Conservation (phyloP, 2,329 filamentous ascomycete genomes). For the Cephalotrichum gorgonifer region DNA sequence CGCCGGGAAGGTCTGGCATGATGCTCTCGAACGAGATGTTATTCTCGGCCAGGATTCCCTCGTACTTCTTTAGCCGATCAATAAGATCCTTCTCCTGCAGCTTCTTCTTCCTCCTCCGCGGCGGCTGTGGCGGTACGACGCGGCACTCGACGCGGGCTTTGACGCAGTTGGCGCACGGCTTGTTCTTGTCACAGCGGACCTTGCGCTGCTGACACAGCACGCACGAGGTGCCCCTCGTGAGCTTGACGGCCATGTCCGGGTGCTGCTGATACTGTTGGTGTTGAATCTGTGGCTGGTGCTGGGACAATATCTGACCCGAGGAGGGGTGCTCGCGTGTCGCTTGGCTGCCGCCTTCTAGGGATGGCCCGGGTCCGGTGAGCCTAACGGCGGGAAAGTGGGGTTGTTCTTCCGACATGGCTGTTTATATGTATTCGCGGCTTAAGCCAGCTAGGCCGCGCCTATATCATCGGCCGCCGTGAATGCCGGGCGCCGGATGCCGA, state of each 20-base stretch:
- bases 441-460: neutral
- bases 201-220: conserved; percentile 68
- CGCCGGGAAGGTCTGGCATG: conserved; percentile 28
- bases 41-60: conserved; percentile 53
- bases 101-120: conserved; percentile 49
- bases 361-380: neutral
- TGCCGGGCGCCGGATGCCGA: neutral
- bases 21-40: conserved; percentile 61
- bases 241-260: conserved; percentile 26
- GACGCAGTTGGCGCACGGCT: conserved; percentile 57
- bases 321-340: neutral
- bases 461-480: neutral
- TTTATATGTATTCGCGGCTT: neutral
- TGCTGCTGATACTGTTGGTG: neutral
- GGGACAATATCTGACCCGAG: neutral
- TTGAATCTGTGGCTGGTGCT: neutral
- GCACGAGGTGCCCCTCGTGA: conserved; percentile 53
- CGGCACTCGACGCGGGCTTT: conserved; percentile 52
- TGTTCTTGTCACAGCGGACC: conserved; percentile 62
- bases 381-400: neutral
- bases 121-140: conserved; percentile 44
- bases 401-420: neutral
- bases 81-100: conserved; percentile 62
- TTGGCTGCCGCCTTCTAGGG: neutral
- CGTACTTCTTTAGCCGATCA: conserved; percentile 59